Conservation (phyloP, 1,139 yeast species). For the Taphrina populina region DNA sequence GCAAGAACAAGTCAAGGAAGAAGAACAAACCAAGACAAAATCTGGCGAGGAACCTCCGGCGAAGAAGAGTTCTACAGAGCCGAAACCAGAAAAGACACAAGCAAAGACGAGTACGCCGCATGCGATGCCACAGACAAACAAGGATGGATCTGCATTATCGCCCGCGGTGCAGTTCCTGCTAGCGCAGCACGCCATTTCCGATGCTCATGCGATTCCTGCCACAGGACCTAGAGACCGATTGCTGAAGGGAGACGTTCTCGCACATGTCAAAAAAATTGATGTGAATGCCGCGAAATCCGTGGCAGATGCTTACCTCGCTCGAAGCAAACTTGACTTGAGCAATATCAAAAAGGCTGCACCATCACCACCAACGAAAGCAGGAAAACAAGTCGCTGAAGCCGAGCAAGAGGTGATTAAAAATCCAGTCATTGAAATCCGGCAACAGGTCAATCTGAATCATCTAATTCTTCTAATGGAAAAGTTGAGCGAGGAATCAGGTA, state of each 20-base stretch:
- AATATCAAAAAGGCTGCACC: constrained; percentile 58
- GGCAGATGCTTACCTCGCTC: constrained; percentile 57
- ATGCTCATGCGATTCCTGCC: constrained; percentile 75
- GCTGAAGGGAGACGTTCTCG: constrained; percentile 86
- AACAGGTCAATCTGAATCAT: constrained; percentile 38
- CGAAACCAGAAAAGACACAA: not conserved
- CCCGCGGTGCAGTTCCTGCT: constrained; percentile 80
- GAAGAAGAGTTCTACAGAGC: not conserved
- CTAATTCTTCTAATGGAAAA: constrained; percentile 30
- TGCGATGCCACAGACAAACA: constrained; percentile 2
- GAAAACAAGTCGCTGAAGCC: constrained; percentile 42
- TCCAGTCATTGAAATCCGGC: constrained; percentile 43
- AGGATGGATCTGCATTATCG: constrained; percentile 50
- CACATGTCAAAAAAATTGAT: constrained; percentile 71
- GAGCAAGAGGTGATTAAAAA: constrained; percentile 43
- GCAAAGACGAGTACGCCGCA: not conserved
- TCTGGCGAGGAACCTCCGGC: not conserved
- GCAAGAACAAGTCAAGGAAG: constrained; percentile 37
- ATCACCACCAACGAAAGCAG: constrained; percentile 43
- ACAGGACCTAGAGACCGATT: constrained; percentile 88
- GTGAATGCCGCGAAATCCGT: constrained; percentile 55
- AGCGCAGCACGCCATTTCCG: constrained; percentile 59
- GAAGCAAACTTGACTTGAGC: constrained; percentile 71
- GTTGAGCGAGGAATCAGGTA: constrained; percentile 19
- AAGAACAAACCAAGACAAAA: constrained; percentile 33